Evolutionary conservation across 164 flowering plant genomes (phyloP).

Genomic region (Brasenia schreberi): DNA sequence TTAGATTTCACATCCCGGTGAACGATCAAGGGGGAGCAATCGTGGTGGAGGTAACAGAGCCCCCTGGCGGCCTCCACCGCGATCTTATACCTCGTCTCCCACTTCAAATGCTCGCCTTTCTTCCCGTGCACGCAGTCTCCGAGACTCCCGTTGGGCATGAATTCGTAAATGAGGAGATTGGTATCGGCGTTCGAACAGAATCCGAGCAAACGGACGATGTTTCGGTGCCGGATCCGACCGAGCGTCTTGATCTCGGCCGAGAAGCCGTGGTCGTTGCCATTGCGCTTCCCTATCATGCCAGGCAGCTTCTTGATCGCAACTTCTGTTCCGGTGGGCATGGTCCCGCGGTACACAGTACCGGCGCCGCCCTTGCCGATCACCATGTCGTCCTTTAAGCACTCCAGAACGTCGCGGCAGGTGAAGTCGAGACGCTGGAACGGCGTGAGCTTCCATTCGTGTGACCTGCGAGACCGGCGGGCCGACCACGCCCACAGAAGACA

Average conservation of each 20-base stretch:
- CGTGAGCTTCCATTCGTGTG: conserved; percentile 63
- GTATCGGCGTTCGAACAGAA: conserved; percentile 73
- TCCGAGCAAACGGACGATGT: conserved; percentile 75
- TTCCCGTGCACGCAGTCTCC: conserved; percentile 75
- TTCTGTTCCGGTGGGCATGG: conserved; percentile 54
- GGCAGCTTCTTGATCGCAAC: conserved; percentile 70
- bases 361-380: conserved; percentile 93
- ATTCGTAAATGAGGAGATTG: conserved; percentile 72
- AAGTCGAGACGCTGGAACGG: conserved; percentile 64
- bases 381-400: conserved; percentile 78
- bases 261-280: conserved; percentile 63
- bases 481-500: conserved; percentile 12
- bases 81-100: conserved; percentile 65
- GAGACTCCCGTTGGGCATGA: conserved; percentile 91
- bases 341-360: conserved; percentile 83
- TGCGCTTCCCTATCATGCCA: conserved; percentile 33
- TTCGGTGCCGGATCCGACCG: conserved; percentile 72
- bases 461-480: conserved; percentile 12
- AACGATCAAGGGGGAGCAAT: conserved; percentile 74
- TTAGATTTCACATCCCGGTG: conserved; percentile 90
- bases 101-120: conserved; percentile 65
- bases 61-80: conserved; percentile 86
- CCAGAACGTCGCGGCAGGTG: conserved; percentile 64
- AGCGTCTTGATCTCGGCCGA: conserved; percentile 82
- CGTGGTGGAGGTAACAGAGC: conserved; percentile 84